Evolutionary conservation across 208 protist species (phyloP).

Genomic region (Naegleria gruberi): DNA sequence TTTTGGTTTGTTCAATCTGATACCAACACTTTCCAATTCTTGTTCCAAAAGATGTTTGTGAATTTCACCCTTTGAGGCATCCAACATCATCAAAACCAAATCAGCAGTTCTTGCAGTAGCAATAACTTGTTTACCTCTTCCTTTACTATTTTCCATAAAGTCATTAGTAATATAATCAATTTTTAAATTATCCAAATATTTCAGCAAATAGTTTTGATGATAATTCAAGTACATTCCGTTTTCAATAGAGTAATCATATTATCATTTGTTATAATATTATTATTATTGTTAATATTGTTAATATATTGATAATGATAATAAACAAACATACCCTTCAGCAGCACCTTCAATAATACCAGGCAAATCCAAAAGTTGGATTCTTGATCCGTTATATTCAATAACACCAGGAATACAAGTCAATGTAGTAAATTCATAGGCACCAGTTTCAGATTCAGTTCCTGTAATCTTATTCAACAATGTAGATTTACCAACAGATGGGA

Average conservation of each 20-base stretch:
- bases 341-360: constrained; percentile 98
- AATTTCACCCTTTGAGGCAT: constrained; percentile 90
- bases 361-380: constrained; percentile 89
- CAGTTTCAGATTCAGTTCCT: constrained; percentile 89
- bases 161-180: too few relatives aligned
- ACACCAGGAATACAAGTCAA: constrained; percentile 95
- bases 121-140: constrained; percentile 95
- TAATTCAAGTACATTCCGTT: too few relatives aligned
- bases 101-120: constrained; percentile 88
- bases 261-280: too few relatives aligned
- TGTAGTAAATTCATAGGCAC: constrained; percentile 97
- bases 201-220: too few relatives aligned
- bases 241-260: too few relatives aligned
- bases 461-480: constrained; percentile 94
- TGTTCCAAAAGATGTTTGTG: constrained; percentile 87
- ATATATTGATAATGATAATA: not conserved
- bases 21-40: constrained; percentile 96
- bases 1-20: constrained; percentile 91
- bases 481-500: constrained; percentile 95
- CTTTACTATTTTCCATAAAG: constrained; percentile 57
- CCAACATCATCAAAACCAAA: constrained; percentile 95
- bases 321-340: constrained; percentile 72
- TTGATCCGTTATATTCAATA: constrained; percentile 84
- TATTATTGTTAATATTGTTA: not conserved
- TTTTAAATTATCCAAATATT: too few relatives aligned